Evolutionary conservation across 73 alveolate species (phyloP).

Genomic region (Paraurostyla sp.): DNA sequence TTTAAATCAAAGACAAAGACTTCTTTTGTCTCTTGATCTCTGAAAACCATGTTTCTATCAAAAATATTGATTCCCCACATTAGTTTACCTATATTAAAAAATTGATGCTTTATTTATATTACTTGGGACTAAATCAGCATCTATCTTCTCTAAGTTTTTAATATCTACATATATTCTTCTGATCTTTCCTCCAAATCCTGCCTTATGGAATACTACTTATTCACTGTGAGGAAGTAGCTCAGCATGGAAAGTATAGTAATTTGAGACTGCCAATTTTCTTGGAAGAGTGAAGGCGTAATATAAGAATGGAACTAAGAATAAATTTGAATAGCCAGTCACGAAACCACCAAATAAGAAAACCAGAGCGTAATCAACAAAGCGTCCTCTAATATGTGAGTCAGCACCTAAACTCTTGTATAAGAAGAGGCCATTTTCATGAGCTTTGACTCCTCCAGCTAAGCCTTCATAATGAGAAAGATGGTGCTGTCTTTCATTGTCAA

Average conservation of each 20-base stretch:
- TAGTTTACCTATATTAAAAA: neutral
- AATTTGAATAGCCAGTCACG: neutral
- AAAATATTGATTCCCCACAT: conserved; percentile 1
- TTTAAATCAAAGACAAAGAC: conserved; percentile 58
- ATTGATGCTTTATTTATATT: neutral
- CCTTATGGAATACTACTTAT: conserved; percentile 71
- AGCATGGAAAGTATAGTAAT: conserved; percentile 60
- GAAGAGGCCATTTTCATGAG: conserved; percentile 58
- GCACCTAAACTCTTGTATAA: conserved; percentile 61
- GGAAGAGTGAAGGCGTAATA: conserved; percentile 26
- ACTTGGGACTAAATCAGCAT: conserved; percentile 21
- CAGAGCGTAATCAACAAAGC: neutral
- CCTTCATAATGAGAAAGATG: neutral
- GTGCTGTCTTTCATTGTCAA: neutral
- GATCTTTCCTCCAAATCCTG: conserved; percentile 33
- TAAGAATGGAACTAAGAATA: conserved; percentile 5
- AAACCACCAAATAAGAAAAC: neutral
- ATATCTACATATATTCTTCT: conserved; percentile 46
- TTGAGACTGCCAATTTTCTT: neutral
- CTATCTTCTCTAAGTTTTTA: conserved; percentile 60
- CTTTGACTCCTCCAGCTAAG: conserved; percentile 33
- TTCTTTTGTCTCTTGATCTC: conserved; percentile 52
- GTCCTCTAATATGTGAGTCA: neutral
- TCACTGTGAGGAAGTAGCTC: conserved; percentile 72
- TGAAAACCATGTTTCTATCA: conserved; percentile 57